phyloP scores from a whole-genome alignment of 75 land plant genomes.

The Pinus taeda region DNA sequence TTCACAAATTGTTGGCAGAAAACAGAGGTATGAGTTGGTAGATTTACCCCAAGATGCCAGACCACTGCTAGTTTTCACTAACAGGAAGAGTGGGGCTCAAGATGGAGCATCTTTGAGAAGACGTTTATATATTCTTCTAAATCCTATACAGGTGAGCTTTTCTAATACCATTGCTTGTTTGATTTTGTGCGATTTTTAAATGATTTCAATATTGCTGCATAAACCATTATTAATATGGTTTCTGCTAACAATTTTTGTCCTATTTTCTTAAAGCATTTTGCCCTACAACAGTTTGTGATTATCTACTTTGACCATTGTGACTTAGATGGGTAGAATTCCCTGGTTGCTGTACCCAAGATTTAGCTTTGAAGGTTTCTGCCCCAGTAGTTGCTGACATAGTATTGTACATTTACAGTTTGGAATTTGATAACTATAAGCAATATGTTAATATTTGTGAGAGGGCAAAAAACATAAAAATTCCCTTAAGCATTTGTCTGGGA shows the following conservation, averaged over 20 bases:
- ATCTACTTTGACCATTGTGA: not conserved
- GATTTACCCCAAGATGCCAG: slow-evolving; percentile 80
- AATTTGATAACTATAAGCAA: not conserved
- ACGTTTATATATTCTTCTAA: slow-evolving; percentile 69
- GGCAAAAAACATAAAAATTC: not conserved
- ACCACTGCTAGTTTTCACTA: slow-evolving; percentile 82
- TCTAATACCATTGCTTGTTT: not conserved
- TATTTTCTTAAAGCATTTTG: not conserved
- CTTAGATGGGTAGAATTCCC: no score
- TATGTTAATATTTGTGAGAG: not conserved
- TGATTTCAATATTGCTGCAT: not conserved
- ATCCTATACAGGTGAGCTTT: slow-evolving; percentile 73
- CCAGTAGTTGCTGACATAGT: not conserved
- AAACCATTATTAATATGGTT: not conserved
- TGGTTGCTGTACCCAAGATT: not conserved
- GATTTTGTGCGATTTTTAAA: not conserved
- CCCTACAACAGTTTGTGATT: no score
- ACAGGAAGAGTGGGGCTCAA: slow-evolving; percentile 92
- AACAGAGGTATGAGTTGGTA: slow-evolving; percentile 50
- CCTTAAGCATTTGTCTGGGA: not conserved
- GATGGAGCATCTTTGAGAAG: slow-evolving; percentile 66
- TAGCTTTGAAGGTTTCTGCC: not conserved
- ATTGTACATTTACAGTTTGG: not conserved
- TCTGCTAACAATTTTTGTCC: not conserved
- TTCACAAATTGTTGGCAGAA: slow-evolving; percentile 16